Conservation (phyloP, 78 protist species). For the Isochrysis galbana region DNA sequence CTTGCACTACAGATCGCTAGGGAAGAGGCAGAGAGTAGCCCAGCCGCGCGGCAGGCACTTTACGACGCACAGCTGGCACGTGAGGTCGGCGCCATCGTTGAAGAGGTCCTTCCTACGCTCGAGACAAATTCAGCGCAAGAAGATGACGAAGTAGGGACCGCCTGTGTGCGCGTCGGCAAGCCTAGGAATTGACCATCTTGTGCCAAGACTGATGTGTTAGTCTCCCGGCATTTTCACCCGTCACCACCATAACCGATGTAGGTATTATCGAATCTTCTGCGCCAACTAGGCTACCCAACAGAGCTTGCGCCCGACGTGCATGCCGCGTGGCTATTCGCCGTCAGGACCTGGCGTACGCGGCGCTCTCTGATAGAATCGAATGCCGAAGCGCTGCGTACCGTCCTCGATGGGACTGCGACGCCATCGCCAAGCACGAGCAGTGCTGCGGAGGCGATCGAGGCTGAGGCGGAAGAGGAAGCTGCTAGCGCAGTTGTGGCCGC, state of each 20-base stretch:
- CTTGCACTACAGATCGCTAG: too few species aligned
- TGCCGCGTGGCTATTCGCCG: neutral
- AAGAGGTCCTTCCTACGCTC: neutral
- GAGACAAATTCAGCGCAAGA: neutral
- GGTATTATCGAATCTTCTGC: neutral
- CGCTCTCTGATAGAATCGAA: neutral
- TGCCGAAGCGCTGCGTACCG: neutral
- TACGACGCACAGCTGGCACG: neutral
- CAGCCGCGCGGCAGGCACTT: neutral
- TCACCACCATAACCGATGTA: neutral
- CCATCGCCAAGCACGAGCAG: too few species aligned
- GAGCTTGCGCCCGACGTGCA: neutral
- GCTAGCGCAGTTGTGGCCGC: too few species aligned
- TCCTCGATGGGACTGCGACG: too few species aligned
- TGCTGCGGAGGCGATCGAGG: too few species aligned
- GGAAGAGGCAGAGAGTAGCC: too few species aligned
- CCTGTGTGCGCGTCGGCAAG: neutral
- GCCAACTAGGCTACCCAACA: neutral
- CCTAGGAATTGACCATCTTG: too few species aligned
- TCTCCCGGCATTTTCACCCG: neutral
- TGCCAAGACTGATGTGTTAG: too few species aligned
- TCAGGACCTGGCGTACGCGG: neutral
- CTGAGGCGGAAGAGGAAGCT: too few species aligned
- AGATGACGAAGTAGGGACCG: neutral
- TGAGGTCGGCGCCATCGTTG: neutral